These are phyloP conservation scores for Alternaria sp. DNA, from an alignment of 2,329 filamentous ascomycete species.

Conservation along the genomic window DNA sequence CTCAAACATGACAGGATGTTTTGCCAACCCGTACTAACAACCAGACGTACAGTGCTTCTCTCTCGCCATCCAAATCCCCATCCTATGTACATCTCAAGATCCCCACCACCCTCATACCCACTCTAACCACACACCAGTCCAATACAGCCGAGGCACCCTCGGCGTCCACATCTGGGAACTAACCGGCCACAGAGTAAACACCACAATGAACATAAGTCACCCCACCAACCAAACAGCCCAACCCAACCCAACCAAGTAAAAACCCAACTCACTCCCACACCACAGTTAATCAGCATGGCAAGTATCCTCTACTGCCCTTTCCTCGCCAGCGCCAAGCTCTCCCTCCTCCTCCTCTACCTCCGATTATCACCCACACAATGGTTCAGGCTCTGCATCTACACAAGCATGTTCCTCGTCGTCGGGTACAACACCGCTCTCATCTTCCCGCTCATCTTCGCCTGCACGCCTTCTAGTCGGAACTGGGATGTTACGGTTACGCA, in stretches of 20 bases:
- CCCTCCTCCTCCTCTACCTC: conserved; percentile 33
- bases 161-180: conserved; percentile 38
- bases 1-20: neutral
- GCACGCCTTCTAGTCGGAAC: conserved; percentile 26
- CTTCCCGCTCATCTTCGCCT: conserved; percentile 35
- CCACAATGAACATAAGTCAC: conserved; percentile 23
- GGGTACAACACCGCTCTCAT: conserved; percentile 30
- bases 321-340: conserved; percentile 31
- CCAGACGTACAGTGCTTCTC: conserved; percentile 13
- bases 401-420: conserved; percentile 33
- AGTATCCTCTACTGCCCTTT: conserved; percentile 28
- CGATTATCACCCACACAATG: conserved; percentile 22
- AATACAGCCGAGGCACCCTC: conserved; percentile 24
- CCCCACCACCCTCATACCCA: neutral
- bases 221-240: no score
- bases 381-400: conserved; percentile 25
- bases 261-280: conserved; percentile 8
- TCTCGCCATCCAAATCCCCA: conserved; percentile 20
- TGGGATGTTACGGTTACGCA: conserved; percentile 29
- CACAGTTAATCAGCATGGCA: conserved; percentile 15
- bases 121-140: conserved; percentile 14
- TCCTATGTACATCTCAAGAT: conserved; percentile 15
- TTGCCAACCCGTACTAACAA: neutral
- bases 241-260: neutral
- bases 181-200: conserved; percentile 17